Percentiles rank a stretch among this genome's conserved stretches.
Evolutionary conservation across 2,329 filamentous ascomycete species (phyloP).

Genomic region (Fusarium sp.): DNA sequence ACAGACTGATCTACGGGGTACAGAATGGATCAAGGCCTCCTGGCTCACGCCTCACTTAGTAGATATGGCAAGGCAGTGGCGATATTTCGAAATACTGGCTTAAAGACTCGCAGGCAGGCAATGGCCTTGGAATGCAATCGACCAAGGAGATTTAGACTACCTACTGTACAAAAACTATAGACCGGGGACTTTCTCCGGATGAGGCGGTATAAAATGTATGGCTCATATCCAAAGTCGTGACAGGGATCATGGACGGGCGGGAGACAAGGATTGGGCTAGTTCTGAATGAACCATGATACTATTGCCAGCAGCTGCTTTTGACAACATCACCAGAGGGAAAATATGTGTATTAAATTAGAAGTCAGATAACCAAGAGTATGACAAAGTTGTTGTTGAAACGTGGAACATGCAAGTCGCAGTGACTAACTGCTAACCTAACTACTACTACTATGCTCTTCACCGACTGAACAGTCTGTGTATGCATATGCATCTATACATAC

Average conservation of each 20-base stretch:
- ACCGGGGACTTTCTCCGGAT: not conserved
- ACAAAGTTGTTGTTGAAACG: not conserved
- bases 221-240: conserved; percentile 10
- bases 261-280: conserved; percentile 6
- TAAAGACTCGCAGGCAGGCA: not conserved
- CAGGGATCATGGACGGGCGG: conserved; percentile 16
- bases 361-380: not conserved
- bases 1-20: not conserved
- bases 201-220: conserved; percentile 25
- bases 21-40: not conserved
- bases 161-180: not conserved
- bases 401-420: not conserved
- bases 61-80: conserved; percentile 1
- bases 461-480: conserved; percentile 8
- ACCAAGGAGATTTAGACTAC: not conserved
- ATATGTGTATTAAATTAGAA: not conserved
- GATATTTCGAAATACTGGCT: not conserved
- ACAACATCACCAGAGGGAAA: conserved; percentile 12
- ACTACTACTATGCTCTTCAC: conserved; percentile 5
- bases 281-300: not conserved
- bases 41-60: conserved; percentile 13
- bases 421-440: not conserved
- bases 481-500: not conserved
- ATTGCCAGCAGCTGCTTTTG: not conserved
- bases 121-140: not conserved